Evolutionary conservation across 768 basidiomycete species (phyloP).

Genomic region (Hericium coralloides): DNA sequence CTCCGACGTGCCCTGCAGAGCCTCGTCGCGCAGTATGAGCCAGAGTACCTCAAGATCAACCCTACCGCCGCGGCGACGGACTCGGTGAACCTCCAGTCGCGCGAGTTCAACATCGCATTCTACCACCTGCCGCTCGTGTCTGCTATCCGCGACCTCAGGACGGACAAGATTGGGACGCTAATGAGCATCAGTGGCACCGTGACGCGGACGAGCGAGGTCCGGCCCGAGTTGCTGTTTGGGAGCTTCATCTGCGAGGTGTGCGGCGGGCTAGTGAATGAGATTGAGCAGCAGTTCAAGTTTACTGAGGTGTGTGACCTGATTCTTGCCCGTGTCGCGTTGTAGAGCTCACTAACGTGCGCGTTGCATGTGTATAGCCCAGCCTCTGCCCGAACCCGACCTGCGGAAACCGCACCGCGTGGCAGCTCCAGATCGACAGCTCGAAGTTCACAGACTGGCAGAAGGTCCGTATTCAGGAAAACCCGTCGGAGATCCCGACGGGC

Average conservation of each 20-base stretch:
- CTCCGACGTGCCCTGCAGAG: constrained; percentile 86
- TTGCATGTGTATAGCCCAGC: constrained; percentile 50
- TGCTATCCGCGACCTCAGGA: constrained; percentile 88
- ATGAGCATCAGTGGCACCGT: constrained; percentile 97
- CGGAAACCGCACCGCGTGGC: constrained; percentile 84
- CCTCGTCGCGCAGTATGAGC: constrained; percentile 82
- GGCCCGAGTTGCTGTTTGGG: constrained; percentile 89
- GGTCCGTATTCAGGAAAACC: constrained; percentile 97
- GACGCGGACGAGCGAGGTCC: constrained; percentile 93
- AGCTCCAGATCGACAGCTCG: constrained; percentile 90
- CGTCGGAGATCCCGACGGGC: constrained; percentile 97
- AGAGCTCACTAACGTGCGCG: background rate
- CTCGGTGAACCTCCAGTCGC: constrained; percentile 79
- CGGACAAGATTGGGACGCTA: constrained; percentile 88
- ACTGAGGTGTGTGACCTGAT: constrained; percentile 65
- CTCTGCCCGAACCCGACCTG: constrained; percentile 94
- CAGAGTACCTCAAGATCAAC: constrained; percentile 92
- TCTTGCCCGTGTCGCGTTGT: background rate
- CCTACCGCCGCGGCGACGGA: constrained; percentile 81
- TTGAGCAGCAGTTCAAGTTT: constrained; percentile 99
- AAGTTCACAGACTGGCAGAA: constrained; percentile 99
- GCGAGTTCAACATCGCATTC: constrained; percentile 94
- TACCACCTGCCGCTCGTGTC: constrained; percentile 91
- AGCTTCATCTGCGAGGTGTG: constrained; percentile 92
- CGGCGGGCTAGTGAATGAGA: constrained; percentile 75